These are phyloP conservation scores for Globisporangium cylindrosporum DNA, from an alignment of 352 stramenopile species.

Conservation along the genomic window DNA sequence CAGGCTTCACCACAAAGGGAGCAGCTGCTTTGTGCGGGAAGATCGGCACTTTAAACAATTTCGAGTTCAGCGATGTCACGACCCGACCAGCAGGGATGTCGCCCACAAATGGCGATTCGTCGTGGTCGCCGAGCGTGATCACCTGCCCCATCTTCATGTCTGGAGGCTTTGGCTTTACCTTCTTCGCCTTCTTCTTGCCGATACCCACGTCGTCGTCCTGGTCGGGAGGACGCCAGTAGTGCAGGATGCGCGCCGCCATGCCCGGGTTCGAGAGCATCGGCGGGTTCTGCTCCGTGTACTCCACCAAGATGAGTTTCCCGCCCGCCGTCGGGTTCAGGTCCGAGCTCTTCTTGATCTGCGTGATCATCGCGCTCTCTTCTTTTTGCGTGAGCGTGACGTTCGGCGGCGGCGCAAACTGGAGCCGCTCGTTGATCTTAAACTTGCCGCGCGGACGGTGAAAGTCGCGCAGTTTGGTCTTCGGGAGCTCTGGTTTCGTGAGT, in stretches of 20 bases:
- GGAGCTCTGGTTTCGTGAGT: conserved; percentile 81
- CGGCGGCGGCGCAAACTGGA: conserved; percentile 51
- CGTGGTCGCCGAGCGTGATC: conserved; percentile 76
- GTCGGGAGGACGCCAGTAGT: conserved; percentile 81
- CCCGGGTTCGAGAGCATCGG: conserved; percentile 79
- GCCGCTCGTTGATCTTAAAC: conserved; percentile 84
- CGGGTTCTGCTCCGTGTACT: conserved; percentile 83
- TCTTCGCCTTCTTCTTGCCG: conserved; percentile 76
- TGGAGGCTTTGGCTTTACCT: conserved; percentile 61
- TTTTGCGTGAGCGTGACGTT: conserved; percentile 36
- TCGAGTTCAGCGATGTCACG: conserved; percentile 80
- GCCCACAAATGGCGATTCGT: conserved; percentile 80
- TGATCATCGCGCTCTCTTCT: conserved; percentile 70
- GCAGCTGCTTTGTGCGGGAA: conserved; percentile 63
- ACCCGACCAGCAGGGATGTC: conserved; percentile 73
- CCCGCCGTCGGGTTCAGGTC: conserved; percentile 73
- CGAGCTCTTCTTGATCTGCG: conserved; percentile 88
- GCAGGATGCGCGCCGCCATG: conserved; percentile 81
- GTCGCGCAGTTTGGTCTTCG: conserved; percentile 76
- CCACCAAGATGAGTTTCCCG: conserved; percentile 77
- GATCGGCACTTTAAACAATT: conserved; percentile 82
- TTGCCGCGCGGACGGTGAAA: conserved; percentile 82
- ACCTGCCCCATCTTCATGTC: conserved; percentile 80
- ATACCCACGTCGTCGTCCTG: conserved; percentile 36
- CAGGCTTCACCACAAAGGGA: conserved; percentile 42